These are phyloP conservation scores for Lasiosphaeriaceae sp. DNA, from an alignment of 495 filamentous ascomycete genomes.

Conservation along the genomic window DNA sequence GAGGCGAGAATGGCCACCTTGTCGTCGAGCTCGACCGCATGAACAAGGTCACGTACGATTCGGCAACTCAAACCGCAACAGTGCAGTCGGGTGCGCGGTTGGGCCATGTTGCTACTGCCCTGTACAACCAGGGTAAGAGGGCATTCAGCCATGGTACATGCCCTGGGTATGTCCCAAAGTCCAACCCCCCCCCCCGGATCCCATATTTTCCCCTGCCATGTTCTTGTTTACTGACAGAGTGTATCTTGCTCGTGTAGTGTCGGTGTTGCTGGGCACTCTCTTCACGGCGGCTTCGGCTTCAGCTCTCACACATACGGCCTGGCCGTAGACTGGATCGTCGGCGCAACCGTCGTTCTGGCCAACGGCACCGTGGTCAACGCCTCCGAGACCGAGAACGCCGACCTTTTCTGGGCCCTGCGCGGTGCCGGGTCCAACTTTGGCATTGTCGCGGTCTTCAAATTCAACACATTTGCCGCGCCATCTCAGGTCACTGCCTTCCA, in stretches of 20 bases:
- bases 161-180: conserved; percentile 32
- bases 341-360: conserved; percentile 40
- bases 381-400: conserved; percentile 38
- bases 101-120: conserved; percentile 36
- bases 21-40: conserved; percentile 43
- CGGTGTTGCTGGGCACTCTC: conserved; percentile 39
- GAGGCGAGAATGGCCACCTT: conserved; percentile 45
- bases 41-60: conserved; percentile 38
- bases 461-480: conserved; percentile 44
- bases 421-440: conserved; percentile 43
- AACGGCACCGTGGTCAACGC: conserved; percentile 35
- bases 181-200: too few species aligned
- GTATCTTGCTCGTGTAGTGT: conserved; percentile 27
- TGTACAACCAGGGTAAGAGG: conserved; percentile 38
- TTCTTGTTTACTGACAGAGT: neutral
- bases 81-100: conserved; percentile 37
- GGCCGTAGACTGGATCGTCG: conserved; percentile 41
- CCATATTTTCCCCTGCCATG: neutral
- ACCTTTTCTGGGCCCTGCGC: conserved; percentile 43
- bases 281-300: conserved; percentile 45
- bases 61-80: conserved; percentile 35
- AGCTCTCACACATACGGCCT: conserved; percentile 43
- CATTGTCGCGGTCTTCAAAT: conserved; percentile 36
- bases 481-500: conserved; percentile 37
- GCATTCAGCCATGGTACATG: conserved; percentile 46